Percentiles rank a stretch among this genome's conserved stretches.
phyloP scores from a whole-genome alignment of 2,329 filamentous ascomycete genomes.

The Sphaceloma murrayae region DNA sequence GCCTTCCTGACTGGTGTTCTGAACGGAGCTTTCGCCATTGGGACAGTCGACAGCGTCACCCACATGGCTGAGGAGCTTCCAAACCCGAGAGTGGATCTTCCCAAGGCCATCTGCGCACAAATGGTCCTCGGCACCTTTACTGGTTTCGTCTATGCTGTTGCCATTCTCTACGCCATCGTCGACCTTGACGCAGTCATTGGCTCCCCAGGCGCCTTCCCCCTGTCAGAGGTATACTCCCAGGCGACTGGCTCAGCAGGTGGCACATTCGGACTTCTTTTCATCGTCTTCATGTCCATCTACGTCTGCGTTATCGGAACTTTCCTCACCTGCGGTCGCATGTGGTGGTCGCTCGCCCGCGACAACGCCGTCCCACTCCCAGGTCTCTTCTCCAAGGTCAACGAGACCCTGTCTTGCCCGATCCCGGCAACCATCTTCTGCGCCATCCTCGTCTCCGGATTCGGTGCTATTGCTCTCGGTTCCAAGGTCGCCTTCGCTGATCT shows the following conservation, averaged over 20 bases:
- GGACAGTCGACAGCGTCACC: slow-evolving; percentile 29
- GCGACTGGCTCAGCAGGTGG: slow-evolving; percentile 42
- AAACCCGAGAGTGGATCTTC: slow-evolving; percentile 34
- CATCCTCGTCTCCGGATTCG: slow-evolving; percentile 38
- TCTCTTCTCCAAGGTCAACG: slow-evolving; percentile 46
- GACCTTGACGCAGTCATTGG: slow-evolving; percentile 35
- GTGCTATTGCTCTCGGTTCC: slow-evolving; percentile 28
- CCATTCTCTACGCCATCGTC: slow-evolving; percentile 43
- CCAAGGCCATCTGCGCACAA: slow-evolving; percentile 43
- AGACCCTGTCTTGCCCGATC: slow-evolving; percentile 48
- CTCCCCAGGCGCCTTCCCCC: slow-evolving; percentile 35
- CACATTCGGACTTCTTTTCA: slow-evolving; percentile 49
- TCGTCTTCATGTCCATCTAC: slow-evolving; percentile 44
- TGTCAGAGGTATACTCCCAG: slow-evolving; percentile 41
- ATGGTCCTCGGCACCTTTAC: slow-evolving; percentile 39
- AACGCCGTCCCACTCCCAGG: slow-evolving; percentile 49
- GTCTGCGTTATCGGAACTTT: slow-evolving; percentile 44
- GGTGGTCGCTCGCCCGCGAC: slow-evolving; percentile 50
- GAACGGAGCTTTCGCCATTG: slow-evolving; percentile 32
- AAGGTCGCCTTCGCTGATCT: slow-evolving; percentile 30
- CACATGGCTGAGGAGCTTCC: slow-evolving; percentile 33
- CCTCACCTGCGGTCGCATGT: slow-evolving; percentile 39
- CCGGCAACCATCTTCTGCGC: slow-evolving; percentile 49
- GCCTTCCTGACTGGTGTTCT: slow-evolving; percentile 31
- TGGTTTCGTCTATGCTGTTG: slow-evolving; percentile 41